Conservation (phyloP, 805 yeast species). For the Brettanomyces naardenensis region DNA sequence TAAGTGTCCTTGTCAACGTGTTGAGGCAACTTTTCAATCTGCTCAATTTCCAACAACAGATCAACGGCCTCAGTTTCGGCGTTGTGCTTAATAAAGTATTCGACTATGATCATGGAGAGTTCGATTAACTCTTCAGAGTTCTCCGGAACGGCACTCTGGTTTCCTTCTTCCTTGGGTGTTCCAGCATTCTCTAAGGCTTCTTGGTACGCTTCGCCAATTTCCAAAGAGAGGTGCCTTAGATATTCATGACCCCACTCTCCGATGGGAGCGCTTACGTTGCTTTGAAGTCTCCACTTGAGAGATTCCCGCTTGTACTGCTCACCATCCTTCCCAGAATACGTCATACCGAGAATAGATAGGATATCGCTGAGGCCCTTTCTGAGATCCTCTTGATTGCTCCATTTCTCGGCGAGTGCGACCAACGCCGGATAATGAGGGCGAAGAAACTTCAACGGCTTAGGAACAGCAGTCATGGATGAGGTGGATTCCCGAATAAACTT, state of each 20-base stretch:
- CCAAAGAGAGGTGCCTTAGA: conserved; percentile 89
- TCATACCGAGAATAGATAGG: conserved; percentile 90
- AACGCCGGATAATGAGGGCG: conserved; percentile 79
- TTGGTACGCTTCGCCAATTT: conserved; percentile 83
- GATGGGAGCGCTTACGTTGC: conserved; percentile 39
- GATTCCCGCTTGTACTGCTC: conserved; percentile 53
- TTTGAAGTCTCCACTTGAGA: conserved; percentile 63
- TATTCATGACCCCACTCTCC: conserved; percentile 98
- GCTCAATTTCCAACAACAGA: conserved; percentile 80
- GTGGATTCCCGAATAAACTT: conserved; percentile 83
- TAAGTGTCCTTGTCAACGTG: conserved; percentile 80
- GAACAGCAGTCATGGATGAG: conserved; percentile 98
- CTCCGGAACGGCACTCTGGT: conserved; percentile 6
- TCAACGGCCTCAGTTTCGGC: conserved; percentile 99
- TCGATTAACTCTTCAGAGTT: conserved; percentile 35
- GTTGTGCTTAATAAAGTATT: conserved; percentile 85
- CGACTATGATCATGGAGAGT: conserved; percentile 72
- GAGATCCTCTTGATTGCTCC: conserved; percentile 40
- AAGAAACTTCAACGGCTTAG: conserved; percentile 93
- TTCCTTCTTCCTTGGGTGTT: conserved; percentile 14
- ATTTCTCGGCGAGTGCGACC: conserved; percentile 54
- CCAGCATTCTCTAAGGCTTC: conserved; percentile 27
- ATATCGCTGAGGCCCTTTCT: conserved; percentile 72
- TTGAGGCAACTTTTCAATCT: conserved; percentile 72
- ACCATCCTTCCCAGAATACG: conserved; percentile 71